Evolutionary conservation across 306 rosid genomes (phyloP).

Genomic region (Trichosanthes truncata): DNA sequence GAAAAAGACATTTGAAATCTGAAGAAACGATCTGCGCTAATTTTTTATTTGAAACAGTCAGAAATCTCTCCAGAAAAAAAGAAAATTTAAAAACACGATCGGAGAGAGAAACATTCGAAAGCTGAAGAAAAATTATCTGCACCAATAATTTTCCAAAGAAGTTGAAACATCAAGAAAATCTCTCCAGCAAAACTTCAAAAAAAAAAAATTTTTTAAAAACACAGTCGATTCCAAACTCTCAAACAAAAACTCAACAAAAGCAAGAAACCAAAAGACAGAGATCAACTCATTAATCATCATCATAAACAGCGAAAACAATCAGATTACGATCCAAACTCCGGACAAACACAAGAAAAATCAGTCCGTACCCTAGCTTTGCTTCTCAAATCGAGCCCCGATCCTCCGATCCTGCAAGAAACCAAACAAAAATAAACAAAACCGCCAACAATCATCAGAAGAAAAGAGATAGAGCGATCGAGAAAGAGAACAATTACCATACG

Average conservation of each 20-base stretch:
- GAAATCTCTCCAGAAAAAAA: not conserved
- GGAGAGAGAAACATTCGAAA: not conserved
- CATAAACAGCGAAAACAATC: not conserved
- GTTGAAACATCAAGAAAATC: not conserved
- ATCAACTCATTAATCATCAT: not conserved
- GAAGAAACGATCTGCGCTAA: not conserved
- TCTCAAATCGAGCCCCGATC: constrained; percentile 47
- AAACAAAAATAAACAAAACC: not conserved
- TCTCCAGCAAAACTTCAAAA: not conserved
- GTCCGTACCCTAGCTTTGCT: constrained; percentile 41
- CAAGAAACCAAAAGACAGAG: not conserved
- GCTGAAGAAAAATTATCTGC: not conserved
- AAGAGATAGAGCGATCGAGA: not conserved
- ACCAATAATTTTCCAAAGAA: not conserved
- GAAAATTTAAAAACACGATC: not conserved
- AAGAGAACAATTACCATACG: constrained; percentile 39
- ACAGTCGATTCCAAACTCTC: not conserved
- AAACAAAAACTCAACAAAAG: not conserved
- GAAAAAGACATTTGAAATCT: not conserved
- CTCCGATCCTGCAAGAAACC: constrained; percentile 30
- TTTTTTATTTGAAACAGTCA: not conserved
- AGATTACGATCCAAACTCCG: not conserved
- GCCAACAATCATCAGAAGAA: not conserved
- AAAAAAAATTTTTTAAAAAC: not conserved
- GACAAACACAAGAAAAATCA: not conserved